These are phyloP conservation scores for Botryosphaeria dothidea DNA, from an alignment of 2,329 filamentous ascomycete genomes.

Conservation along the genomic window DNA sequence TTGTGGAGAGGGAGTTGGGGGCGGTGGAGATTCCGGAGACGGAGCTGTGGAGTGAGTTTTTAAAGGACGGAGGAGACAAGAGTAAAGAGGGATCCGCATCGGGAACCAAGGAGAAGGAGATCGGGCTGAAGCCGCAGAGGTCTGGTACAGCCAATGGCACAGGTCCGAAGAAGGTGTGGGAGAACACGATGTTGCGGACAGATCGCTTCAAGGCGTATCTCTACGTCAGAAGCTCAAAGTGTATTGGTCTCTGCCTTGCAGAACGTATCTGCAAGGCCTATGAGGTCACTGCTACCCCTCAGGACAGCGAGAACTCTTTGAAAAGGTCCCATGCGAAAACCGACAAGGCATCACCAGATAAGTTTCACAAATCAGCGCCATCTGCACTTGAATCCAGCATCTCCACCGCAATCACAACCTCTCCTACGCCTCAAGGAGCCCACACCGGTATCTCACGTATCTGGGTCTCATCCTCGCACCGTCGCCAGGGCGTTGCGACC, in stretches of 20 bases:
- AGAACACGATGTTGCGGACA: constrained; percentile 24
- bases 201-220: constrained; percentile 62
- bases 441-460: constrained; percentile 65
- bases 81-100: no score
- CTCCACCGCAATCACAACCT: constrained; percentile 40
- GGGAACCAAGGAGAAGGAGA: neutral
- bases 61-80: neutral
- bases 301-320: constrained; percentile 23
- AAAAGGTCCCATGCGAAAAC: constrained; percentile 22
- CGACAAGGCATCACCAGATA: neutral
- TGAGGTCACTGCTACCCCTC: constrained; percentile 42
- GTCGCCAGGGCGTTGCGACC: constrained; percentile 59
- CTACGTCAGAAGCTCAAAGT: constrained; percentile 62
- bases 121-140: neutral
- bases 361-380: neutral
- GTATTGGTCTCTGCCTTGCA: constrained; percentile 62
- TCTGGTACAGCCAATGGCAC: neutral
- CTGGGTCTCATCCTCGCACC: constrained; percentile 61
- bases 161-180: neutral
- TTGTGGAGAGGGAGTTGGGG: constrained; percentile 64
- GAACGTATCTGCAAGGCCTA: constrained; percentile 62
- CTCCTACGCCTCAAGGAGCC: constrained; percentile 45
- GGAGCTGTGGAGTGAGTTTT: constrained; percentile 55
- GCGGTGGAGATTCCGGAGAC: constrained; percentile 61
- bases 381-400: neutral